Evolutionary conservation across 108 stramenopile genomes (phyloP).

Genomic region (Nitzschia sp.): DNA sequence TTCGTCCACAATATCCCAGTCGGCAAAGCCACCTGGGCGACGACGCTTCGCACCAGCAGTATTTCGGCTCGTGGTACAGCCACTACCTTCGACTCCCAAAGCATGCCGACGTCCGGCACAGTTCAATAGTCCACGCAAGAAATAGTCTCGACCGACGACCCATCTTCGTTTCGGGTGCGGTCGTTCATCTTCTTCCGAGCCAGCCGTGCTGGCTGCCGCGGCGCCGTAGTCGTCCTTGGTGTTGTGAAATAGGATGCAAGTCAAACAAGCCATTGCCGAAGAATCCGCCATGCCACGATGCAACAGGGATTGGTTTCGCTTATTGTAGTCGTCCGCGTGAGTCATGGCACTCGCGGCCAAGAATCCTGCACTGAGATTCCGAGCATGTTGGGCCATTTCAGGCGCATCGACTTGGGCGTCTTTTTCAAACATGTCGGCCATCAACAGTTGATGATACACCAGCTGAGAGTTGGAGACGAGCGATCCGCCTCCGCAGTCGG

Average conservation of each 20-base stretch:
- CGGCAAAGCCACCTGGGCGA: conserved; percentile 52
- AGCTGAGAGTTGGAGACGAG: conserved; percentile 72
- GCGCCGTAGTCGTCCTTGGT: conserved; percentile 40
- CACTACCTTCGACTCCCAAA: conserved; percentile 63
- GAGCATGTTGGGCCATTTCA: conserved; percentile 62
- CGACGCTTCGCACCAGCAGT: conserved; percentile 28
- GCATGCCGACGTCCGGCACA: conserved; percentile 80
- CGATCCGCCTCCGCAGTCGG: conserved; percentile 86
- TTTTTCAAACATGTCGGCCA: conserved; percentile 74
- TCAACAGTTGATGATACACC: conserved; percentile 65
- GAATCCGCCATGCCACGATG: conserved; percentile 68
- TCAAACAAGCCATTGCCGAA: conserved; percentile 76
- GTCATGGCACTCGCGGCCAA: conserved; percentile 64
- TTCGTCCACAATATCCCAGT: conserved; percentile 53
- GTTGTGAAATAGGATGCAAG: conserved; percentile 74
- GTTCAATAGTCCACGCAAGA: conserved; percentile 65
- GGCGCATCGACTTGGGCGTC: conserved; percentile 67
- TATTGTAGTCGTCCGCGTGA: conserved; percentile 41
- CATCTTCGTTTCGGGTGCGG: conserved; percentile 66
- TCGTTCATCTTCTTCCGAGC: conserved; percentile 3
- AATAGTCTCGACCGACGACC: conserved; percentile 63
- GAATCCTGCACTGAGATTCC: conserved; percentile 60
- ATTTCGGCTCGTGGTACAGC: conserved; percentile 55
- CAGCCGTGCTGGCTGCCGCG: conserved; percentile 10
- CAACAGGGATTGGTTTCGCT: conserved; percentile 30